Evolutionary conservation across 73 alveolate genomes (phyloP), one percentile per base, ranked within the genome.

Genomic region (Paramecium caudatum): DNA sequence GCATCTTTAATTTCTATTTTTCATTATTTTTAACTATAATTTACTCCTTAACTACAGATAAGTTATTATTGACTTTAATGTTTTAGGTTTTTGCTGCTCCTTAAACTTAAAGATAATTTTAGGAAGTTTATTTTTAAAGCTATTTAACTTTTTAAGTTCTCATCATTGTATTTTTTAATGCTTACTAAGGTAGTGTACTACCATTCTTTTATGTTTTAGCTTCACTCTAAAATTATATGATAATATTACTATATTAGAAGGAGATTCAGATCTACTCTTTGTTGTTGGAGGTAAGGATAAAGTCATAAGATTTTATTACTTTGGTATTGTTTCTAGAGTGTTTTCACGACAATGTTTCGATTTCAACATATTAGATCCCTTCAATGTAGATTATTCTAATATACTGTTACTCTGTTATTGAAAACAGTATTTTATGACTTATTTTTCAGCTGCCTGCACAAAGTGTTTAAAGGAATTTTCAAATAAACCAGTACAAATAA

Each of bases 201-300:
- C 45, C 7, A 3, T 55, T 55, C 30, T 55, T 55, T 23, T 55
- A 23, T 5, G 80, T 19, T 55, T 25, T 55, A 55, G 80, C 23
- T 17, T 55, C 80, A 25, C 45, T 55, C 45, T 55, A 10, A 55
- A 19, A 55, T 55, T 27, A 1, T 27, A 23, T 55, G n/a, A 55
- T 9, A 55, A 27, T 27, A 55, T 27, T 55, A 55, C 80, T 27
- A 55, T 6, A 55, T 55, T 55, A 0, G 80, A 55, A 19, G 80
- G 80, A 55, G 80, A 55, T 55, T 55, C 80, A 27, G 80, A 55
- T 55, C 80, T 55, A 55, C 80, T 55, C 30, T 55, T 55, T 5
- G 30, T 21, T 27, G 43, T 10, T 55, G 30, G 21, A 23, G 30
- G 41, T 2, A 55, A 55, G 7, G 80, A 55, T 55, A 55, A 55